These are phyloP conservation scores for Scytalidium sp. DNA, from an alignment of 2,329 filamentous ascomycete genomes.

Conservation along the genomic window DNA sequence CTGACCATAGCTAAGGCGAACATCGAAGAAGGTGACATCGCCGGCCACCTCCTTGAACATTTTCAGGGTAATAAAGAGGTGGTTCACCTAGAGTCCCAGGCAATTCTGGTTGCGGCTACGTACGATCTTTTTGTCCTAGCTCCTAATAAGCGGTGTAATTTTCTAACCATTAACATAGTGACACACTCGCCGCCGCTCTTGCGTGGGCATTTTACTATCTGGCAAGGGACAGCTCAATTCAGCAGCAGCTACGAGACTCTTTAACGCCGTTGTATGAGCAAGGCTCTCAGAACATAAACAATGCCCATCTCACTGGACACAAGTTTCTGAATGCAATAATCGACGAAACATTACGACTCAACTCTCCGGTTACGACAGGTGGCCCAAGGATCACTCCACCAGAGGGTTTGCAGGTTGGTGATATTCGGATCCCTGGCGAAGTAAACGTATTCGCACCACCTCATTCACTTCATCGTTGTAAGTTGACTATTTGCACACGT, in stretches of 20 bases:
- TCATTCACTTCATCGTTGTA: slow-evolving; percentile 12
- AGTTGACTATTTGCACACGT: no score
- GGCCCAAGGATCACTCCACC: slow-evolving; percentile 33
- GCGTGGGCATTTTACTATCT: neutral
- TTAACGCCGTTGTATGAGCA: neutral
- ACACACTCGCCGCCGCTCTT: neutral
- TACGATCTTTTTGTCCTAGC: neutral
- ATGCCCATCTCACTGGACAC: neutral
- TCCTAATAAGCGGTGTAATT: no score
- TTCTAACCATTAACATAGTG: no score
- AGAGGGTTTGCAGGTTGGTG: slow-evolving; percentile 24
- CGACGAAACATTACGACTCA: slow-evolving; percentile 14
- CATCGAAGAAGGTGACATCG: slow-evolving; percentile 8
- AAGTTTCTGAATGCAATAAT: slow-evolving; percentile 20
- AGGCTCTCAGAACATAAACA: neutral
- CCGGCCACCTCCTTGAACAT: slow-evolving; percentile 10
- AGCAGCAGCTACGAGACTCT: neutral
- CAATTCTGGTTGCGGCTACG: neutral
- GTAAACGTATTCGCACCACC: slow-evolving; percentile 8
- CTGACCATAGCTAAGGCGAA: no score
- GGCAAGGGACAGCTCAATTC: neutral
- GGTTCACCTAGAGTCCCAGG: neutral
- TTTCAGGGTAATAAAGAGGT: neutral
- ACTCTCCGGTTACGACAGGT: slow-evolving; percentile 8
- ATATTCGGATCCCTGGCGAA: slow-evolving; percentile 8